Conservation (phyloP, 306 rosid genomes). For the Hippophae tibetana region DNA sequence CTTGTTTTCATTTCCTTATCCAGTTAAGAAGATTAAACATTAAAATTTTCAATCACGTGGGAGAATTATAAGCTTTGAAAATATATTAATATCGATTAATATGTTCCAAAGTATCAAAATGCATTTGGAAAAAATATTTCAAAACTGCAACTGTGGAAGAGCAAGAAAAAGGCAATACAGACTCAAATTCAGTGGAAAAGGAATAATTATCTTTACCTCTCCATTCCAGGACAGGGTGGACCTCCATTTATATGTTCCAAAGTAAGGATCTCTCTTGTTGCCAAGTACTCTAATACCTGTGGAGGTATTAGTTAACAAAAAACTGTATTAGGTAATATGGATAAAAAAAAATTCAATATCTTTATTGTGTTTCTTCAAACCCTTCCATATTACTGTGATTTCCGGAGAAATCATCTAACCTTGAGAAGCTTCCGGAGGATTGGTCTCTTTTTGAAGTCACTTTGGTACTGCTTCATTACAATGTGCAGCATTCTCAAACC, state of each 20-base stretch:
- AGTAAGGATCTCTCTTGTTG: slow-evolving; percentile 65
- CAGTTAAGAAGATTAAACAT: background rate
- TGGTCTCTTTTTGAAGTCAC: slow-evolving; percentile 92
- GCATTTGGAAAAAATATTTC: background rate
- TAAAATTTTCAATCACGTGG: background rate
- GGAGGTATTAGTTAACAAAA: slow-evolving; percentile 10
- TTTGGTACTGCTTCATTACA: slow-evolving; percentile 77
- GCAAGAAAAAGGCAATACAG: background rate
- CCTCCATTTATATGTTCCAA: slow-evolving; percentile 68
- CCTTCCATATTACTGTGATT: too few species aligned
- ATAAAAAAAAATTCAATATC: slow-evolving; percentile 2
- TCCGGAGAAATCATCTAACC: slow-evolving; percentile 25
- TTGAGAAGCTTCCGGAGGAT: slow-evolving; percentile 95
- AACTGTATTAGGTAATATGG: background rate
- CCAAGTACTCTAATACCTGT: slow-evolving; percentile 82
- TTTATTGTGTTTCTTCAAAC: too few species aligned
- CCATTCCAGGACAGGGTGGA: slow-evolving; percentile 93
- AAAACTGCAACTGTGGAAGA: background rate
- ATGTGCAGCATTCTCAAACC: slow-evolving; percentile 98
- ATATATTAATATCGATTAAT: background rate
- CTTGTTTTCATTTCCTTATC: background rate
- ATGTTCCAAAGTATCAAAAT: too few species aligned
- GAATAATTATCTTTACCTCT: slow-evolving; percentile 48
- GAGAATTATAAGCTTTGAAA: background rate
- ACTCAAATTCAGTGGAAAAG: background rate